Evolutionary conservation across 768 basidiomycete species (phyloP), one percentile per base, ranked within the genome.

Genomic region (Trametes cinnabarina): DNA sequence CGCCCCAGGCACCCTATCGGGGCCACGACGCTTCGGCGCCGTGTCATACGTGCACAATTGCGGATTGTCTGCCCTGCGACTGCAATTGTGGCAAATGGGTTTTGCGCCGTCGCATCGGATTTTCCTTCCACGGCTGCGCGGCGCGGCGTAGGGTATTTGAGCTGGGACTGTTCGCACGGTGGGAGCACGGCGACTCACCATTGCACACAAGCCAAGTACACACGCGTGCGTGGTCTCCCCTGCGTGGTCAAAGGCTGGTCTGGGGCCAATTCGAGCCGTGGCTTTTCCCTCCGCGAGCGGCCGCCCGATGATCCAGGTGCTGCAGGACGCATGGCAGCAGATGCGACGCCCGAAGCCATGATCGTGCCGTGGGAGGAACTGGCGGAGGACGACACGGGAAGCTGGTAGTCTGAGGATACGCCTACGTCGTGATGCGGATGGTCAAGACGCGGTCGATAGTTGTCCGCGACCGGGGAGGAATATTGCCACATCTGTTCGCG

Each of bases 41-140:
- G 80, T 55, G 63, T 92, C 90, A 63, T 92, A 92, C 49, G 74
- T 68, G 67, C 90, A 92, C 44, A 80, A 77, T 42, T 64, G 58
- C 15, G 58, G 55, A n/a, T 58, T 58, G 28, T 65, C 65, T n/a
- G 57, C 40, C 37, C 87, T 80, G 61, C 81, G 82, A 39, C 74
- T 71, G 66, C 90, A 92, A 65, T 90, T 90, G 66, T 87, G 82
- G 66, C 90, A 92, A 10, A 77, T 66, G 10, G 90, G 90, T 62
- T 86, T 90, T 9, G 85, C 85, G 51, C 90, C 90, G 68, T 92
- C 90, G 69, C 90, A 92, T 4, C 90, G 84, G 61, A 88, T 90
- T 67, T 92, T 92, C 23, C 89, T 81, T 15, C 78, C 81, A 23
- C 90, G 89, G 67, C 90, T 92, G 62, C 11, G 12, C 30, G 30